A percentile compares a stretch with the other conserved stretches of the same genome.
Evolutionary conservation across 2,329 filamentous ascomycete species (phyloP).

Genomic region (Fusarium denticulatum): DNA sequence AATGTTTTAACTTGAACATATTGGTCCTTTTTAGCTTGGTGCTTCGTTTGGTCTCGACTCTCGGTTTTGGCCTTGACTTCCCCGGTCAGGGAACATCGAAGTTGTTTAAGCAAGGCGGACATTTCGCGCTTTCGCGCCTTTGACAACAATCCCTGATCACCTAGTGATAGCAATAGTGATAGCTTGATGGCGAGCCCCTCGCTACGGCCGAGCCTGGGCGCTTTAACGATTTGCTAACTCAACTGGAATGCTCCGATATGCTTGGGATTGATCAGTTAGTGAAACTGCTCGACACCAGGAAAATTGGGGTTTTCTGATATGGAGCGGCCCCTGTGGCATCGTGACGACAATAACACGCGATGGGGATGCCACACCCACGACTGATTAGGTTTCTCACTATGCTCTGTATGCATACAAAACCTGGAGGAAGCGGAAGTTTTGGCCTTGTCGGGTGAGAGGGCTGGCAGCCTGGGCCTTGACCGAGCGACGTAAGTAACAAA

Average conservation of each 20-base stretch:
- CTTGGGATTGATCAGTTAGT: conserved; percentile 9
- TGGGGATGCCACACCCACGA: conserved; percentile 36
- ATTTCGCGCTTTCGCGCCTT: conserved; percentile 32
- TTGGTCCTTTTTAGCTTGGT: conserved; percentile 28
- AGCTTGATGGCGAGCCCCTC: conserved; percentile 21
- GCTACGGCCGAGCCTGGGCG: conserved; percentile 19
- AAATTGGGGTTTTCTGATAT: conserved; percentile 18
- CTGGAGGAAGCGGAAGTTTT: conserved; percentile 34
- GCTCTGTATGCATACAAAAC: conserved; percentile 42
- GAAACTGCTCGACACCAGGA: conserved; percentile 3
- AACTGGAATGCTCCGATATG: conserved; percentile 2
- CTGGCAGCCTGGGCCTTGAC: conserved; percentile 25
- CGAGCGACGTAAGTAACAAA: conserved; percentile 22
- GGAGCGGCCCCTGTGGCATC: conserved; percentile 29
- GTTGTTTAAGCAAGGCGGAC: conserved; percentile 17
- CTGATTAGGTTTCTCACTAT: conserved; percentile 43
- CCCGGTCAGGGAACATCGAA: conserved; percentile 13
- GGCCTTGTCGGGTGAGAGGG: conserved; percentile 2
- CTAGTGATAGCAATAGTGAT: conserved; percentile 2
- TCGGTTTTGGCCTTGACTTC: conserved; percentile 14
- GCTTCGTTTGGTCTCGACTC: conserved; percentile 26
- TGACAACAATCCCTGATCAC: conserved; percentile 23
- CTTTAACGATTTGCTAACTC: conserved; percentile 3
- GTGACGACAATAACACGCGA: conserved; percentile 46
- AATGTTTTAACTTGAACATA: conserved; percentile 26